Percentiles rank a stretch among this genome's conserved stretches.
phyloP scores from a whole-genome alignment of 208 protist genomes.

The Acanthamoeba lenticulata region DNA sequence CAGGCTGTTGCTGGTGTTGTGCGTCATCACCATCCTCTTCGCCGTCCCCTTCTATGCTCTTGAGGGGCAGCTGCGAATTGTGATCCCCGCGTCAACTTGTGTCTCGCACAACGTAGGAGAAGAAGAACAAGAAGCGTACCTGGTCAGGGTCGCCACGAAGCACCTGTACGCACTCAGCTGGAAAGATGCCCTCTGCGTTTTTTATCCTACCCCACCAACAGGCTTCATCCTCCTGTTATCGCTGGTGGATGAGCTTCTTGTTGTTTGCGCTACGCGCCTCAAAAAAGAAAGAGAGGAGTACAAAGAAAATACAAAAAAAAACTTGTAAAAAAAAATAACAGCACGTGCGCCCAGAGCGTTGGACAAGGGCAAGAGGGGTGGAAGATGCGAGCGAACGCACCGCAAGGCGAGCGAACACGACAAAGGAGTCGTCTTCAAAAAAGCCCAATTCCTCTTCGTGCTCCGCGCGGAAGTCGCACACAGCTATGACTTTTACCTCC shows the following conservation, averaged over 20 bases:
- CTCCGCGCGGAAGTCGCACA: slow-evolving; percentile 10
- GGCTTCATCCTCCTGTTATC: neutral
- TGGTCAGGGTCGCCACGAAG: neutral
- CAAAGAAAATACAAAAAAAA: neutral
- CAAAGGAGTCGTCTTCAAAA: neutral
- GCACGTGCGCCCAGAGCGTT: no score
- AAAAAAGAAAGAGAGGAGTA: neutral
- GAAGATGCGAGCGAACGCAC: no score
- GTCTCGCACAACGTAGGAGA: no score
- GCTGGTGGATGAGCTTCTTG: neutral
- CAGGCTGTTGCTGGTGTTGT: neutral
- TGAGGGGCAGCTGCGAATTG: neutral
- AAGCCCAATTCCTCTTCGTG: neutral
- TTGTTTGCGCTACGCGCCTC: neutral
- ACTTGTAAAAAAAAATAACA: neutral
- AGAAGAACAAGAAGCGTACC: neutral
- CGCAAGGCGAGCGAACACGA: neutral
- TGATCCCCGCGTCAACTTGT: no score
- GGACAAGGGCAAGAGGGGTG: no score
- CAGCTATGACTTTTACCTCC: slow-evolving; percentile 14
- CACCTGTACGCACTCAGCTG: slow-evolving; percentile 4
- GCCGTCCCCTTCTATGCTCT: neutral
- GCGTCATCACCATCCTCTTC: neutral
- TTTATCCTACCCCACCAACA: neutral
- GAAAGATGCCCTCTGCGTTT: neutral